These are phyloP conservation scores for Wickerhamomyces pijperi DNA, from an alignment of 805 yeast genomes.

Conservation along the genomic window DNA sequence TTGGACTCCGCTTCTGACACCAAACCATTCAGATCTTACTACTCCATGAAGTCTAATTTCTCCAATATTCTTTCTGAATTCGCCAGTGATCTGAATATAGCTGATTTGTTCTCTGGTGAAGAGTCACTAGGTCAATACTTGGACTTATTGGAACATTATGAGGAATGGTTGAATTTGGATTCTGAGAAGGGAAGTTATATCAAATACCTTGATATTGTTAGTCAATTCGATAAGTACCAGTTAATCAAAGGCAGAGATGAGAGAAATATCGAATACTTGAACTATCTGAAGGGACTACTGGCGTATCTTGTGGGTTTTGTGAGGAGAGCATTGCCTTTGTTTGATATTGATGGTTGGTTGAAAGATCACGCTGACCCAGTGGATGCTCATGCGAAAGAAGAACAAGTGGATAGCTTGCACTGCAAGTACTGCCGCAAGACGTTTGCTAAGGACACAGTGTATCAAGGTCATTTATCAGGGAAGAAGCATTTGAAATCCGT, in stretches of 20 bases:
- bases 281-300: slow-evolving; percentile 30
- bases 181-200: slow-evolving; percentile 30
- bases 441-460: slow-evolving; percentile 59
- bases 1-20: slow-evolving; percentile 15
- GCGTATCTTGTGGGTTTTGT: slow-evolving; percentile 41
- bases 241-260: slow-evolving; percentile 12
- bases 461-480: slow-evolving; percentile 56
- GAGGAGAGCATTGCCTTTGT: slow-evolving; percentile 36
- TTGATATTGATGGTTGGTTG: slow-evolving; percentile 24
- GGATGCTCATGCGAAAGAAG: slow-evolving; percentile 7
- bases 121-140: slow-evolving; percentile 58
- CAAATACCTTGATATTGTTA: slow-evolving; percentile 38
- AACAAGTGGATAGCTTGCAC: slow-evolving; percentile 23
- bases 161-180: slow-evolving; percentile 38
- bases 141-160: slow-evolving; percentile 44
- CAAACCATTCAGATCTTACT: slow-evolving; percentile 11
- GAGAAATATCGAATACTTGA: slow-evolving; percentile 15
- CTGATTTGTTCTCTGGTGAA: slow-evolving; percentile 39
- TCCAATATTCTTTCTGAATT: slow-evolving; percentile 33
- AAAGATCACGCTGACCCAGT: slow-evolving; percentile 3
- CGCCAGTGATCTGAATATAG: slow-evolving; percentile 37
- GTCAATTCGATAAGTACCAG: slow-evolving; percentile 24
- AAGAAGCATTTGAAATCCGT: slow-evolving; percentile 59
- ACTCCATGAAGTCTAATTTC: slow-evolving; percentile 10
- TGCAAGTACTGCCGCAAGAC: slow-evolving; percentile 56